A percentile compares a stretch with the other conserved stretches of the same genome.
phyloP scores from a whole-genome alignment of 2,329 filamentous ascomycete species.

The Stagonosporopsis cucurbitacearum region DNA sequence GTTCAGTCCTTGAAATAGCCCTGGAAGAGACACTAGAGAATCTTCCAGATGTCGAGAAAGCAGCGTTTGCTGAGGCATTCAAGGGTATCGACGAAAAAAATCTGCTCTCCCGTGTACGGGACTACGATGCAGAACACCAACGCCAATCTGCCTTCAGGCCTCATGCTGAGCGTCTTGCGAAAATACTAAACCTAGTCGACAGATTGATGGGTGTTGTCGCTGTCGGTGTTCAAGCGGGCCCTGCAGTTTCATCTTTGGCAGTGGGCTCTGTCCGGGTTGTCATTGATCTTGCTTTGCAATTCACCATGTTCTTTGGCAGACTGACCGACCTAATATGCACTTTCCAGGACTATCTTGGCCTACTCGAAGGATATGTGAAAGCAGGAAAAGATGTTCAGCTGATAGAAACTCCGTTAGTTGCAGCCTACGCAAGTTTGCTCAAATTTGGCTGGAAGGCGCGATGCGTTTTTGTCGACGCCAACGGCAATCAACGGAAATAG shows the following conservation, averaged over 20 bases:
- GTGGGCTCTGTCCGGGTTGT: conserved; percentile 27
- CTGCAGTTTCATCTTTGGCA: conserved; percentile 27
- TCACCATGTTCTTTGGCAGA: conserved; percentile 25
- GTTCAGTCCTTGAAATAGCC: neutral
- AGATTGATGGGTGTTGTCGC: conserved; percentile 28
- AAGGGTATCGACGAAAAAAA: conserved; percentile 15
- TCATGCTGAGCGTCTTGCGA: conserved; percentile 24
- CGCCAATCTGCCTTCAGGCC: conserved; percentile 24
- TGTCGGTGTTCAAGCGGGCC: conserved; percentile 25
- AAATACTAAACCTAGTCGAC: conserved; percentile 26
- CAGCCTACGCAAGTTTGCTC: conserved; percentile 25
- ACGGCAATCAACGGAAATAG: conserved; percentile 19
- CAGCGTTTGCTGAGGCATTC: conserved; percentile 21
- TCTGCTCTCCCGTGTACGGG: conserved; percentile 12
- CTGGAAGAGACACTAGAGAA: conserved; percentile 3
- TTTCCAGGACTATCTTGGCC: conserved; percentile 28
- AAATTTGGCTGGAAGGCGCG: conserved; percentile 26
- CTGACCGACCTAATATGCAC: conserved; percentile 26
- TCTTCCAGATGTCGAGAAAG: conserved; percentile 20
- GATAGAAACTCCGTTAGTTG: conserved; percentile 20
- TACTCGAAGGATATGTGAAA: conserved; percentile 23
- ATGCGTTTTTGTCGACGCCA: conserved; percentile 22
- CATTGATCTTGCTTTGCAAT: conserved; percentile 28
- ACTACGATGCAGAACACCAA: conserved; percentile 23
- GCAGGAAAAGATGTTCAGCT: conserved; percentile 19